Base-by-base conservation (phyloP, 768 basidiomycete genomes). In the Mycena sanguinolenta region DNA sequence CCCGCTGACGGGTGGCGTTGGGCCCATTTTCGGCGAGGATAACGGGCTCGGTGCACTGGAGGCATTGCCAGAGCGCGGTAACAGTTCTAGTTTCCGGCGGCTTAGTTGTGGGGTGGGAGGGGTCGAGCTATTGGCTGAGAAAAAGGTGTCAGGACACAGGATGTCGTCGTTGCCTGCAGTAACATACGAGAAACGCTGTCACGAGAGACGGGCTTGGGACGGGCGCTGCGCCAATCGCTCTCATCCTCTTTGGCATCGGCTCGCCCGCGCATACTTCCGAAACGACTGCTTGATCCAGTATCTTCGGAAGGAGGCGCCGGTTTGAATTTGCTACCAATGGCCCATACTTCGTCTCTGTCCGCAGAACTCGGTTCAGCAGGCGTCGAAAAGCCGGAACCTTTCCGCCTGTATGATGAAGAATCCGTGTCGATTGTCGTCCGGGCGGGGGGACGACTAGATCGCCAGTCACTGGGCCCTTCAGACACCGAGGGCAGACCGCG, bases 51-150 rank as follows among this genome's bases (percentile, higher is more conserved):
- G 88, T 16, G 86, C 85, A 13, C 89, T 85, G 21, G 95, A 95
- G 4, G 82, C 85, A 54, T 83, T 86, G 16, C 87, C 89, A 34
- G 93, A 88, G 38, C 95, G 91, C 28, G 97, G 96, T 3, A 97
- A 83, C 42, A 98, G 89, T 73, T 96, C 94, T 14, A 98, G 86
- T 79, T 95, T 96, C 63, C 89, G 89, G 57, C 96, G 91, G 67
- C 84, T 84, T 73, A 94, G 80, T 75, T 94, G 93, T 42, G 95
- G 95, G 14, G 95, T 94, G 5, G 95, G 90, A 32, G 95, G 92
- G 34, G 92, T 92, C 50, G 94, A 94, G 74, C 79, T 88, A 63
- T 79, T 88, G 38, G 94, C 92, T 95, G 74, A 44, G 38, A 50
- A 27, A n/a, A 65, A 30, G 54, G 39, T 44, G 6, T 39, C 42